Base-by-base conservation (phyloP, 306 rosid genomes). In the Trichosanthes cucumerina region DNA sequence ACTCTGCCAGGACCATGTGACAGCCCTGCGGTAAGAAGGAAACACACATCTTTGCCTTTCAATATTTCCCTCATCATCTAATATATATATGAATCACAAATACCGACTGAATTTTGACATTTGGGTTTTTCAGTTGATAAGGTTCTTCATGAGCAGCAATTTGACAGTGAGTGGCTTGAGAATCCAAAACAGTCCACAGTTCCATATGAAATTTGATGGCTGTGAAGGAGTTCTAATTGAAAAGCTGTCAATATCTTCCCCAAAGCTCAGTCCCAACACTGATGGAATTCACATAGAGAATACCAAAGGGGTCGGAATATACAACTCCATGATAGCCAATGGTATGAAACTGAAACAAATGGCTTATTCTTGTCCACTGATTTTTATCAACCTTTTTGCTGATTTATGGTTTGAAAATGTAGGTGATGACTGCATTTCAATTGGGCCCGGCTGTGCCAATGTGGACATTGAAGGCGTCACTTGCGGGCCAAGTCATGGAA, bases 351-450 rank as follows among this genome's bases (percentile, higher is more conserved):
- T 58, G 33, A 69, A 43, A 21, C 33, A 39, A 50, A 10, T n/a
- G 11, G 5, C 5, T 41, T 36, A 16, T 4, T 62, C 38, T 64
- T 33, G 24, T 18, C 46, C 12, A 34, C 46, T 63, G 13, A 33
- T 38, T 18, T 19, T 18, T 28, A 15, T 36, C 78, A 1, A 3
- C 50, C 5, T 9, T 21, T n/a, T 76, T 5, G 19, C 15, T 46
- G 23, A 12, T 23, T 36, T 63, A 12, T 60, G n/a, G 19, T 53
- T 34, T 36, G 12, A 18, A 18, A 23, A 80, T 10, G 76, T 84
- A 95, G 98, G 97, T 33, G 99, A 96, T 63, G 99, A 96, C 76
- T 96, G 99, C 84, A 91, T 96, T 76, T 92, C 97, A 21, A 90
- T 96, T 81, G 99, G 99, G 56, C 87, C 99, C 0, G 97, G 99